These are phyloP conservation scores for Plasmodium malariae DNA, from an alignment of 169 alveolate genomes.

Conservation along the genomic window DNA sequence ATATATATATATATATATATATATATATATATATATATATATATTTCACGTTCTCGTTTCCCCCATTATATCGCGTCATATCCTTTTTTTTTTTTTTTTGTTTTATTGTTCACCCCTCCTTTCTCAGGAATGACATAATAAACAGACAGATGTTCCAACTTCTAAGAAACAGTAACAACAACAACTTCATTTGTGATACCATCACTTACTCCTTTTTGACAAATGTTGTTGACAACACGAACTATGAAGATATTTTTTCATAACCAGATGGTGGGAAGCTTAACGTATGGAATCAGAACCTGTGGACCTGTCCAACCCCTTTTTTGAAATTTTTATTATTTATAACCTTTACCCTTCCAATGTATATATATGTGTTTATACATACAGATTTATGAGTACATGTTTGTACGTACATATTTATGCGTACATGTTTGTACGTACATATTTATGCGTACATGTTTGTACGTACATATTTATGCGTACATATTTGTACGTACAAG, in stretches of 20 bases:
- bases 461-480: no score
- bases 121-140: constrained; percentile 51
- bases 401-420: no score
- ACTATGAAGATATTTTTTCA: constrained; percentile 52
- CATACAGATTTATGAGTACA: not conserved
- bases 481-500: no score
- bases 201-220: constrained; percentile 64
- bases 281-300: no score
- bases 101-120: not conserved
- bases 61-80: not conserved
- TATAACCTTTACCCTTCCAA: not conserved
- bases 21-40: not conserved
- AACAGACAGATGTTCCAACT: constrained; percentile 60
- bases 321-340: no score
- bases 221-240: constrained; percentile 61
- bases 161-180: constrained; percentile 52
- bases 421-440: no score
- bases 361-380: no score
- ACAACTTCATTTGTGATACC: constrained; percentile 70
- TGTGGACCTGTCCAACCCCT: no score
- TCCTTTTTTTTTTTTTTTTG: not conserved
- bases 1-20: not conserved
- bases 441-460: no score
- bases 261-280: no score
- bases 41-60: not conserved